Evolutionary conservation across 2,329 filamentous ascomycete species (phyloP).

Genomic region (Fusarium goolgardi): DNA sequence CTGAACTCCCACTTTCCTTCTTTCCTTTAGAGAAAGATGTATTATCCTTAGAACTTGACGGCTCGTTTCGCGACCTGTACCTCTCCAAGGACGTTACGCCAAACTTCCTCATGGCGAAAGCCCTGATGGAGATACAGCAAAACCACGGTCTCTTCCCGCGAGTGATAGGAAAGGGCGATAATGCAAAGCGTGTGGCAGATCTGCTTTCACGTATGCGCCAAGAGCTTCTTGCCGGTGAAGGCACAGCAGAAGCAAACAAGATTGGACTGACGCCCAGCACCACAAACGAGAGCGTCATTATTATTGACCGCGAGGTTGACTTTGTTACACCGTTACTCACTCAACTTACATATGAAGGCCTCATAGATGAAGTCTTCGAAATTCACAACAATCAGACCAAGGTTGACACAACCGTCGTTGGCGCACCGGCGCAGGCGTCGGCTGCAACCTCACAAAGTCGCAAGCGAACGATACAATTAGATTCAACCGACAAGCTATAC

Average conservation of each 20-base stretch:
- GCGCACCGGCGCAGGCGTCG: conserved; percentile 72
- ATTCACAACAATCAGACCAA: conserved; percentile 95
- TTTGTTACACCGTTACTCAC: conserved; percentile 92
- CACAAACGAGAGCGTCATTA: conserved; percentile 88
- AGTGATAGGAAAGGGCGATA: conserved; percentile 95
- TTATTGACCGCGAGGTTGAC: conserved; percentile 95
- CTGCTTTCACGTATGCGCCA: conserved; percentile 90
- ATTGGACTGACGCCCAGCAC: conserved; percentile 85
- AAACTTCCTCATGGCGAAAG: conserved; percentile 88
- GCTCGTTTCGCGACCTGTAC: conserved; percentile 88
- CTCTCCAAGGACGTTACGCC: conserved; percentile 90
- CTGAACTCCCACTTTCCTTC: conserved; percentile 89
- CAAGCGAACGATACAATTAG: conserved; percentile 89
- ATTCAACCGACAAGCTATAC: conserved; percentile 90
- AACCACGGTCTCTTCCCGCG: conserved; percentile 93
- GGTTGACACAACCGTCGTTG: conserved; percentile 89
- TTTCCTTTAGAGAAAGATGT: conserved; percentile 92
- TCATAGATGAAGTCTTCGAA: conserved; percentile 92
- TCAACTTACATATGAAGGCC: conserved; percentile 94
- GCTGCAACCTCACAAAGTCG: conserved; percentile 69
- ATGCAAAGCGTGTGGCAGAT: conserved; percentile 88
- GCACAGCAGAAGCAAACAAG: conserved; percentile 69
- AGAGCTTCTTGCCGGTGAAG: conserved; percentile 84
- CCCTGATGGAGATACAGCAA: conserved; percentile 93
- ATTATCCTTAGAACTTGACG: conserved; percentile 88